A percentile compares a stretch with the other conserved stretches of the same genome.
phyloP scores from a whole-genome alignment of 2,329 filamentous ascomycete species.

The Stagonosporopsis chrysanthemi region DNA sequence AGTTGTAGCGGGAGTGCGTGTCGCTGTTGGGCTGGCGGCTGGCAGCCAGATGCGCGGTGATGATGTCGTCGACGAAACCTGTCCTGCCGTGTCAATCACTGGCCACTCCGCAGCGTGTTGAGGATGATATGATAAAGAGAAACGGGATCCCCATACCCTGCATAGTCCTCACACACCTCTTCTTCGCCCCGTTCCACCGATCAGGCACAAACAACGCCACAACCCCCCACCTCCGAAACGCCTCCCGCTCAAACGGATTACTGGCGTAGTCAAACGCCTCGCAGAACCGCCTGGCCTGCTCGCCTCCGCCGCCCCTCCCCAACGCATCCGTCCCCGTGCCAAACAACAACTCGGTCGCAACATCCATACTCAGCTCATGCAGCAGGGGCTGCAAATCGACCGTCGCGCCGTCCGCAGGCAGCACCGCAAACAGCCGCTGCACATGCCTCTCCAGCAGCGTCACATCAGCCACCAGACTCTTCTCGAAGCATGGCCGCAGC shows the following conservation, averaged over 20 bases:
- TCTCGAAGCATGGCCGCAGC: slow-evolving; percentile 39
- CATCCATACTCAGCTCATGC: slow-evolving; percentile 34
- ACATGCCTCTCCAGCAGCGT: slow-evolving; percentile 33
- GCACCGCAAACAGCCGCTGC: slow-evolving; percentile 22
- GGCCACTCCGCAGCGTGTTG: background rate
- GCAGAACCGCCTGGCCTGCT: slow-evolving; percentile 23
- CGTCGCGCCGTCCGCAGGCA: slow-evolving; percentile 31
- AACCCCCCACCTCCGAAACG: slow-evolving; percentile 21
- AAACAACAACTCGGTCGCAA: slow-evolving; percentile 39
- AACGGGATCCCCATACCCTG: slow-evolving; percentile 16
- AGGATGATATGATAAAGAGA: background rate
- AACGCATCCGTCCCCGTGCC: slow-evolving; percentile 31
- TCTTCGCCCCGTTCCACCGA: slow-evolving; percentile 11
- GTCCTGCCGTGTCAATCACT: background rate
- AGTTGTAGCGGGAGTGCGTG: slow-evolving; percentile 24
- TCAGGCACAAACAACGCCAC: slow-evolving; percentile 28
- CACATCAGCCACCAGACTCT: slow-evolving; percentile 33
- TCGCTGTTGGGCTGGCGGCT: background rate
- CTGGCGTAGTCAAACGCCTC: slow-evolving; percentile 35
- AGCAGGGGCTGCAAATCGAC: slow-evolving; percentile 40
- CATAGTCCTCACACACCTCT: slow-evolving; percentile 25
- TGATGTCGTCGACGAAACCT: slow-evolving; percentile 15
- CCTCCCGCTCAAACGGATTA: slow-evolving; percentile 26
- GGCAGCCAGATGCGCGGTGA: background rate
- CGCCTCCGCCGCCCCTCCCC: slow-evolving; percentile 1